Base-by-base conservation (phyloP, 2,329 filamentous ascomycete genomes). In the Zasmidium cellare region DNA sequence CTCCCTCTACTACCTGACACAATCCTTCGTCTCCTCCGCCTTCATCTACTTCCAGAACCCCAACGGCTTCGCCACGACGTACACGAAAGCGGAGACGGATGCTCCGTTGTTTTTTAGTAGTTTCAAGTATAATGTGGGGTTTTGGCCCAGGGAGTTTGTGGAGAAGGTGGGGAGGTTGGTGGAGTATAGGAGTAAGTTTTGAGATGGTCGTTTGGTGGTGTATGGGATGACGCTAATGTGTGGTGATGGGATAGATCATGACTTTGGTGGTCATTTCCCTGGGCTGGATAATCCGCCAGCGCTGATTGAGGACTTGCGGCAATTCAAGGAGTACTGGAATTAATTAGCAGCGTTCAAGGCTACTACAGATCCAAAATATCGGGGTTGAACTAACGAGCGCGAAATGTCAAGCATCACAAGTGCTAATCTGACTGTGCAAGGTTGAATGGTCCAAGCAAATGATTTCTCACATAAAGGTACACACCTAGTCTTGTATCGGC, bases 41-140 rank as follows among this genome's bases (percentile, higher is more conserved):
- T 57, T 74, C 55, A 71, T 68, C 57, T 76, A 75, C 57, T 75
- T 72, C 60, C 71, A 75, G 48, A 76, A 76, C 51, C 69, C 72
- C n/a, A 66, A 70, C 2, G 56, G 3, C 60, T 71, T 38, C 71
- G 74, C 51, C 69, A 73, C 54, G 62, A 68, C 23, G 74, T 75
- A 66, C 20, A 65, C 67, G 0, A 73, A 71, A 56, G 61, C 56
- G 9, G 28, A 46, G 20, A 61, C 55, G 2, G 58, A 58, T 46
- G 58, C 58, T 18, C 58, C 58, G 3, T 7, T 61, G 35, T 25
- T 58, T 14, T 61, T 58, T 48, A 61, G 58, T 20, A 38, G 41
- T 18, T 61, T 58, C 45, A 57, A 53, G 47, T 61, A 58, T 24
- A 58, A 61, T 22, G 31, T 57, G 1, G 55, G 24, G 16, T 57